A percentile compares a stretch with the other conserved stretches of the same genome.
phyloP scores from a whole-genome alignment of 768 basidiomycete genomes.

The Tylopilus intermedius region DNA sequence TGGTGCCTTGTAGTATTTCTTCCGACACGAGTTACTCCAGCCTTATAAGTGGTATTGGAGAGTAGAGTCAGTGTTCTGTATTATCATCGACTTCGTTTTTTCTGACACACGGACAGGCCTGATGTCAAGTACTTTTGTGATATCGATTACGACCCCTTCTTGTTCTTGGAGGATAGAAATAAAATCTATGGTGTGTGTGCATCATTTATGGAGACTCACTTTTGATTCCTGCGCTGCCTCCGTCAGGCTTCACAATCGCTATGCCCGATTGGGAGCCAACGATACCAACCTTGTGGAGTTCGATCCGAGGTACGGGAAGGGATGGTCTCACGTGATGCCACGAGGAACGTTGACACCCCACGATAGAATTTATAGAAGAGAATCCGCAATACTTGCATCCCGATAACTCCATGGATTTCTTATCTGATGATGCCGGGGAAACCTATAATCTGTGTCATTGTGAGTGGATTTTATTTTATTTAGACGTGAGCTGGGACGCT shows the following conservation, averaged over 20 bases:
- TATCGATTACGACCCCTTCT: constrained; percentile 46
- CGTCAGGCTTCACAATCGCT: constrained; percentile 55
- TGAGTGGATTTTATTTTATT: constrained; percentile 25
- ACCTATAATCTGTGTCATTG: constrained; percentile 65
- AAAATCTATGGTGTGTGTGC: constrained; percentile 44
- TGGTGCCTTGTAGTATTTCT: constrained; percentile 43
- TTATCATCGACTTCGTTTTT: not conserved
- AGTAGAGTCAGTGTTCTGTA: constrained; percentile 41
- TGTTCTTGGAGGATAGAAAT: constrained; percentile 49
- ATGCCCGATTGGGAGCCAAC: constrained; percentile 63
- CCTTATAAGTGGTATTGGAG: constrained; percentile 61
- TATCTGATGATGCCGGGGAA: constrained; percentile 63
- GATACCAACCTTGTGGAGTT: constrained; percentile 59
- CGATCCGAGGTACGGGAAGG: constrained; percentile 46
- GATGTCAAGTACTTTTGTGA: constrained; percentile 54
- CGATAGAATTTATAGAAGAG: constrained; percentile 48
- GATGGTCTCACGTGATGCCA: constrained; percentile 12
- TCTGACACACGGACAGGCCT: constrained; percentile 32
- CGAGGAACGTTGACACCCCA: constrained; percentile 35
- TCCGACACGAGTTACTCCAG: constrained; percentile 46
- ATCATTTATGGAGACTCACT: not conserved
- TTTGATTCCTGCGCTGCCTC: not conserved
- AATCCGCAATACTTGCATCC: constrained; percentile 53
- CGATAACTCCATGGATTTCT: constrained; percentile 57
- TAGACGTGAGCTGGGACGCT: not conserved